Conservation (phyloP, 257 asterid genomes). For the Scutellaria minor region DNA sequence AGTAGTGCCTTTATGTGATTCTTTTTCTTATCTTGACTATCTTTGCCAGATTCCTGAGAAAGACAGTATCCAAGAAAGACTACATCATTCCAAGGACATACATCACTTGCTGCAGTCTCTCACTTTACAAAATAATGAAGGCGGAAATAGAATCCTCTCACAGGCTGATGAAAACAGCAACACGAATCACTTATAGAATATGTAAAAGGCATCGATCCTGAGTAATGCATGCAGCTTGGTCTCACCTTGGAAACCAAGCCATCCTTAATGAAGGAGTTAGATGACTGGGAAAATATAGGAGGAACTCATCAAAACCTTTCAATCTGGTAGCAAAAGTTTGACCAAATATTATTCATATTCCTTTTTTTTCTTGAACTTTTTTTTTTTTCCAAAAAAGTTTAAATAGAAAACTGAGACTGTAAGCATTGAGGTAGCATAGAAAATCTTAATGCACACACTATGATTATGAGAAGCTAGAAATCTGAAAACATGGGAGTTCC, state of each 20-base stretch:
- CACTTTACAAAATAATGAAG: constrained; percentile 18
- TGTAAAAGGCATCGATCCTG: constrained; percentile 5
- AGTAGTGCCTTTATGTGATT: constrained; percentile 79
- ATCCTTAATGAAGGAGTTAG: neutral
- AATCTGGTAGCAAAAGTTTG: neutral
- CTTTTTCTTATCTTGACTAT: constrained; percentile 92
- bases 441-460: neutral
- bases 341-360: constrained; percentile 19
- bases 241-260: constrained; percentile 6
- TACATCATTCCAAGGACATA: constrained; percentile 12
- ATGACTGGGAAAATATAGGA: neutral
- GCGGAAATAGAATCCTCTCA: neutral
- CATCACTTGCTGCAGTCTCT: constrained; percentile 15
- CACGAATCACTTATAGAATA: constrained; percentile 17
- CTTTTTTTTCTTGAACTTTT: neutral
- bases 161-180: constrained; percentile 25
- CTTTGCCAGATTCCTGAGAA: constrained; percentile 90
- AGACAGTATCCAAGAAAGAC: constrained; percentile 30
- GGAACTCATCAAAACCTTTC: constrained; percentile 1
- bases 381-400: neutral
- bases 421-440: no score
- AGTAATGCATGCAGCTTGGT: neutral
- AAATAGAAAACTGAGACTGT: neutral
- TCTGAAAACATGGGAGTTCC: no score
- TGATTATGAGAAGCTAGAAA: neutral